Evolutionary conservation across 2,329 filamentous ascomycete species (phyloP).

Genomic region (Xylaria sp.): DNA sequence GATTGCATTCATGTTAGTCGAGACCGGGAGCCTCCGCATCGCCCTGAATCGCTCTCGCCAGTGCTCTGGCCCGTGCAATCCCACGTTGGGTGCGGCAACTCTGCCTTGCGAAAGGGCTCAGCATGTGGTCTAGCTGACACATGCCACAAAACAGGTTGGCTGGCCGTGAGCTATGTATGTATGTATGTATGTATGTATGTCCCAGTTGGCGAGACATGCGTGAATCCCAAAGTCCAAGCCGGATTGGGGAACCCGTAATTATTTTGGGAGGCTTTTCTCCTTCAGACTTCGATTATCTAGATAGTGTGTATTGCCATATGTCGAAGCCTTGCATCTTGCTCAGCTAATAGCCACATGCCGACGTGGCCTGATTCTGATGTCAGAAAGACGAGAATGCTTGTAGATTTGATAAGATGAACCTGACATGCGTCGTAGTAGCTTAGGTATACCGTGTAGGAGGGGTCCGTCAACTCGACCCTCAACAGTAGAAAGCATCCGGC

Average conservation of each 20-base stretch:
- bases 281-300: neutral
- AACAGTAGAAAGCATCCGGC: constrained; percentile 14
- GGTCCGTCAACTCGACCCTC: constrained; percentile 6
- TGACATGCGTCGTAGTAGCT: neutral
- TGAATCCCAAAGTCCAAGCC: too few species aligned
- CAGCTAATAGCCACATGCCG: constrained; percentile 5
- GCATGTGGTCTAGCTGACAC: neutral
- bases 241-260: too few species aligned
- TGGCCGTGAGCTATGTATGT: neutral
- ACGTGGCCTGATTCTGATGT: constrained; percentile 19
- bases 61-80: neutral
- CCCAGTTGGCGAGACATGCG: neutral
- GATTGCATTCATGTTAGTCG: too few species aligned
- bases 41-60: neutral
- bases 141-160: neutral
- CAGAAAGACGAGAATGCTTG: constrained; percentile 2
- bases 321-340: constrained; percentile 3
- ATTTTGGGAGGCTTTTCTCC: too few species aligned
- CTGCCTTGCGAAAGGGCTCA: neutral
- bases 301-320: neutral
- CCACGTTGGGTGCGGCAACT: neutral
- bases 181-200: neutral
- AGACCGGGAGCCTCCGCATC: neutral
- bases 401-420: constrained; percentile 8
- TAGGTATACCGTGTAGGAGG: neutral